Conservation (phyloP, 805 yeast genomes). For the Yamadazyma laniorum region DNA sequence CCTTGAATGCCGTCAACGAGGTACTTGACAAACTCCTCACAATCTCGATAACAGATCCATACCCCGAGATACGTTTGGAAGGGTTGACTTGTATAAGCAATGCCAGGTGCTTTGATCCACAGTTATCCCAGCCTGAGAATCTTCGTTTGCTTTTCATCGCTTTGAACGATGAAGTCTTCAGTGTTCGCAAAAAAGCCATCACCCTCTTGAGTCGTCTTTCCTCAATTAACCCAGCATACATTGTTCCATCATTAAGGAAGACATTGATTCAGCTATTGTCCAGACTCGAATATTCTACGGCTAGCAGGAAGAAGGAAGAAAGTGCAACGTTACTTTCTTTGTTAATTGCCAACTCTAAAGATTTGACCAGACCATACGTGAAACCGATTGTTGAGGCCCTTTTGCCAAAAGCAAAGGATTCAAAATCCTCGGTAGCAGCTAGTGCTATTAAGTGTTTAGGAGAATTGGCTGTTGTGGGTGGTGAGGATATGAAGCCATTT, state of each 20-base stretch:
- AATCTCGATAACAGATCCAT: slow-evolving; percentile 84
- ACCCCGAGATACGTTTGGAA: slow-evolving; percentile 78
- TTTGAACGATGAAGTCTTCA: slow-evolving; percentile 84
- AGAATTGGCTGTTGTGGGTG: slow-evolving; percentile 83
- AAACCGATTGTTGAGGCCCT: slow-evolving; percentile 86
- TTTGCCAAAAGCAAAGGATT: slow-evolving; percentile 69
- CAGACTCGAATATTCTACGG: slow-evolving; percentile 77
- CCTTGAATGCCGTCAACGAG: slow-evolving; percentile 79
- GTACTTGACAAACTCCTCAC: slow-evolving; percentile 79
- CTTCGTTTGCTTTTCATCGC: slow-evolving; percentile 83
- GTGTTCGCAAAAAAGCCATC: slow-evolving; percentile 75
- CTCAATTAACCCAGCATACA: slow-evolving; percentile 87
- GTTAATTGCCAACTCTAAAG: slow-evolving; percentile 73
- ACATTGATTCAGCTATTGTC: slow-evolving; percentile 82
- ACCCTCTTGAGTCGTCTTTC: slow-evolving; percentile 81
- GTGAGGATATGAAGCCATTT: slow-evolving; percentile 75
- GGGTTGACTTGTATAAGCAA: slow-evolving; percentile 62
- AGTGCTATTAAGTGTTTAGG: slow-evolving; percentile 86
- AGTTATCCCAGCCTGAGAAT: slow-evolving; percentile 89
- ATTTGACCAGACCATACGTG: slow-evolving; percentile 85
- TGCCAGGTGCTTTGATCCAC: slow-evolving; percentile 80
- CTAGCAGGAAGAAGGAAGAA: slow-evolving; percentile 77
- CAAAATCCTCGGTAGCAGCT: slow-evolving; percentile 78
- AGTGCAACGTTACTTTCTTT: slow-evolving; percentile 73
- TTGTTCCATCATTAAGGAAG: slow-evolving; percentile 88